Percentiles rank a stretch among this genome's conserved stretches.
phyloP scores from a whole-genome alignment of 768 basidiomycete species.

The Hygrophorus russula region DNA sequence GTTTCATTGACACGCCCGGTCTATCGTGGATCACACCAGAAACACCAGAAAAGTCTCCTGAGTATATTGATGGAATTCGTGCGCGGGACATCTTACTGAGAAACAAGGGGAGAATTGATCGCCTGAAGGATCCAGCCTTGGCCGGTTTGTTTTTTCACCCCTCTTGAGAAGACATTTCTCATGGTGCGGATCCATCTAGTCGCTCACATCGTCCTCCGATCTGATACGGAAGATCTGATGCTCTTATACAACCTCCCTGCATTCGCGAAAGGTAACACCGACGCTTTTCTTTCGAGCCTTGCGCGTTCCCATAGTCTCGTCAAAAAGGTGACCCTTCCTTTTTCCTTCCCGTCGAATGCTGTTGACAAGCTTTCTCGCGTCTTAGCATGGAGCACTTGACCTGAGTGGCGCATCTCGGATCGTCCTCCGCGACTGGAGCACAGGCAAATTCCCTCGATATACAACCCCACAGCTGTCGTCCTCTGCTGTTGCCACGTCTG shows the following conservation, averaged over 20 bases:
- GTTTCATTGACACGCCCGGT: slow-evolving; percentile 85
- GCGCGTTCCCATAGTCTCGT: slow-evolving; percentile 67
- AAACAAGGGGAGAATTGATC: slow-evolving; percentile 72
- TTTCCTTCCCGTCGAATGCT: slow-evolving; percentile 3
- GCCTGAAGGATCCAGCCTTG: slow-evolving; percentile 68
- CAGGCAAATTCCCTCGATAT: slow-evolving; percentile 64
- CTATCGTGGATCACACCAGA: slow-evolving; percentile 34
- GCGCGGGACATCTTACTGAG: slow-evolving; percentile 71
- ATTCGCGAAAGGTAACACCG: slow-evolving; percentile 54
- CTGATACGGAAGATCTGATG: slow-evolving; percentile 78
- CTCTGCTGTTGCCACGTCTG: slow-evolving; percentile 3
- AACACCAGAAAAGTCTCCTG: slow-evolving; percentile 15
- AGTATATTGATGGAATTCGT: slow-evolving; percentile 27
- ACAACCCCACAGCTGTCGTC: slow-evolving; percentile 35
- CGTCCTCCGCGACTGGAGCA: slow-evolving; percentile 78
- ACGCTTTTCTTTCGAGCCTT: slow-evolving; percentile 65
- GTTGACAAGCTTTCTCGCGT: slow-evolving; percentile 9
- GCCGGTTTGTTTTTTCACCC: slow-evolving; percentile 39
- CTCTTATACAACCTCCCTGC: slow-evolving; percentile 78
- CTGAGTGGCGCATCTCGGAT: slow-evolving; percentile 64
- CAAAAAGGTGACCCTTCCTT: slow-evolving; percentile 48
- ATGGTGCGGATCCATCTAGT: slow-evolving; percentile 29
- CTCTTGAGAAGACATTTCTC: slow-evolving; percentile 4
- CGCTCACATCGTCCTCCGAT: slow-evolving; percentile 53
- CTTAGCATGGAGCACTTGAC: slow-evolving; percentile 63